Conservation (phyloP, 2,329 filamentous ascomycete genomes). For the Septoria petroselini region DNA sequence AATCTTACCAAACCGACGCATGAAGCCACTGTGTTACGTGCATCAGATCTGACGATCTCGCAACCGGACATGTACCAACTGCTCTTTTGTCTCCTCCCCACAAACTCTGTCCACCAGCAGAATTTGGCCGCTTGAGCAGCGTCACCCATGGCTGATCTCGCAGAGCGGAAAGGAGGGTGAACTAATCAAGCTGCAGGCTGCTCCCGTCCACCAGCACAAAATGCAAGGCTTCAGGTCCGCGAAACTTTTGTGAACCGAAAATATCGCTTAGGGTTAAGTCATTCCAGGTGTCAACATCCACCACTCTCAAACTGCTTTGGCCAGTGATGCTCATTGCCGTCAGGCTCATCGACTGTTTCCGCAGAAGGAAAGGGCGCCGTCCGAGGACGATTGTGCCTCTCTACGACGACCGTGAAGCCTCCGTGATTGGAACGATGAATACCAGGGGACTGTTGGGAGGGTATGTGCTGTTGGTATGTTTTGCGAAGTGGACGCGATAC, state of each 20-base stretch:
- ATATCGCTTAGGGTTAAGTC: constrained; percentile 93
- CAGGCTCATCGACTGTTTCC: constrained; percentile 9
- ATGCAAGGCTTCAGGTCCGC: constrained; percentile 18
- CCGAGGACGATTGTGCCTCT: constrained; percentile 34
- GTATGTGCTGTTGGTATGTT: constrained; percentile 58
- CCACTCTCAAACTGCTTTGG: constrained; percentile 27
- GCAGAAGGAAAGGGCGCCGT: constrained; percentile 24
- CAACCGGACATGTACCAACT: constrained; percentile 36
- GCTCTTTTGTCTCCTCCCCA: constrained; percentile 34
- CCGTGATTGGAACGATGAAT: constrained; percentile 68
- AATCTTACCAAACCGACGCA: constrained; percentile 78
- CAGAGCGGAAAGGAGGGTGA: constrained; percentile 29
- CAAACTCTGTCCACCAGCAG: constrained; percentile 17
- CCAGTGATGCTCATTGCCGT: constrained; percentile 8
- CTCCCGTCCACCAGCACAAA: constrained; percentile 40
- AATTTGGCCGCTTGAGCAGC: constrained; percentile 3
- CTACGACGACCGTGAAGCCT: constrained; percentile 22
- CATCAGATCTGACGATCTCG: constrained; percentile 17
- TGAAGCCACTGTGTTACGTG: constrained; percentile 52
- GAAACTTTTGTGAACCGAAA: constrained; percentile 60
- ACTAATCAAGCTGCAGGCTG: constrained; percentile 69
- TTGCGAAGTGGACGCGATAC: constrained; percentile 39
- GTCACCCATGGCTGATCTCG: constrained; percentile 11
- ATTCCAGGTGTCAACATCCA: constrained; percentile 49
- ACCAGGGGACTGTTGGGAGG: constrained; percentile 77